A percentile compares a stretch with the other conserved stretches of the same genome.
These are phyloP conservation scores for Cajanus cajan DNA, from an alignment of 306 rosid genomes.

Conservation along the genomic window DNA sequence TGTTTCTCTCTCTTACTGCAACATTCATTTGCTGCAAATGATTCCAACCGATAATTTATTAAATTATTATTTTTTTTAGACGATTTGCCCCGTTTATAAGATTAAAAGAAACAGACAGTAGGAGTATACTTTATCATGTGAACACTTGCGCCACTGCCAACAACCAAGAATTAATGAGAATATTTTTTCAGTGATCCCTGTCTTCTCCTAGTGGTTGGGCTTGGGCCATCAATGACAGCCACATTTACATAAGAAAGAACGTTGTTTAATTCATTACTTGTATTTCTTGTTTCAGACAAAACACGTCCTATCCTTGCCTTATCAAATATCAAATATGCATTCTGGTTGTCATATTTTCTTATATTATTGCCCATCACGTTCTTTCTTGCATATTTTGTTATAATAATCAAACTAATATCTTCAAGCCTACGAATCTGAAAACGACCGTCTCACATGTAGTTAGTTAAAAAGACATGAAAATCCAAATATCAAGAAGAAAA, in stretches of 20 bases:
- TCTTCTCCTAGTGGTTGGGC: background rate
- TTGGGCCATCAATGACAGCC: constrained; percentile 4
- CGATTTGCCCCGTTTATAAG: background rate
- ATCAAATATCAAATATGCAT: background rate
- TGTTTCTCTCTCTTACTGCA: background rate
- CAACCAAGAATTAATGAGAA: background rate
- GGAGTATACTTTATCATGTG: background rate
- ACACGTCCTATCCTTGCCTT: background rate
- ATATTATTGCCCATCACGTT: constrained; percentile 22
- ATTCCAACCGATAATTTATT: background rate
- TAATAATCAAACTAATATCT: background rate
- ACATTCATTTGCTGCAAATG: background rate
- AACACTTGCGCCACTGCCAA: background rate
- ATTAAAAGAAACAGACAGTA: background rate
- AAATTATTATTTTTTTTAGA: background rate
- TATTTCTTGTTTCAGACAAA: constrained; percentile 10
- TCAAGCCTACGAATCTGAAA: background rate
- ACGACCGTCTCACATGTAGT: background rate
- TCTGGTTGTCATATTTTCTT: background rate
- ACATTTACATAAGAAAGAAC: background rate
- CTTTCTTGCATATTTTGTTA: constrained; percentile 13
- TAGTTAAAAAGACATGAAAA: background rate
- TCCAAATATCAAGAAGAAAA: background rate
- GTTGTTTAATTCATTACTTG: background rate
- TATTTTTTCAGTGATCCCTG: background rate